Evolutionary conservation across 1,284 basidiomycete species (phyloP).

Genomic region (Heterobasidion parviporum): DNA sequence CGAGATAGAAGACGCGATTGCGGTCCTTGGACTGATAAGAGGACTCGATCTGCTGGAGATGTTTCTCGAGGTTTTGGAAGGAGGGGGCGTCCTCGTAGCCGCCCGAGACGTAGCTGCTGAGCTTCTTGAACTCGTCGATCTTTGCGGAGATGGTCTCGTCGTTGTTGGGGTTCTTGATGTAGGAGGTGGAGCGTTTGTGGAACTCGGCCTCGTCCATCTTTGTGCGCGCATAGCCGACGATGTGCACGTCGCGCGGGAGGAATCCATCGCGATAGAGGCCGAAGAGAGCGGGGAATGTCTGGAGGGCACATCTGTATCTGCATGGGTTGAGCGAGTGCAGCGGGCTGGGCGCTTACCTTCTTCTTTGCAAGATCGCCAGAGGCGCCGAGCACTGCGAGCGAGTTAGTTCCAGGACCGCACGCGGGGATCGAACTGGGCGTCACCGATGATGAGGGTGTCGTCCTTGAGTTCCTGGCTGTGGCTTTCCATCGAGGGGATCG

Average conservation of each 20-base stretch:
- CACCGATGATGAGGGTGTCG: conserved; percentile 84
- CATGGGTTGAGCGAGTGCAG: neutral
- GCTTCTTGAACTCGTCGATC: conserved; percentile 75
- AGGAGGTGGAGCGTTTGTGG: conserved; percentile 73
- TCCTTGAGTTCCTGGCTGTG: conserved; percentile 67
- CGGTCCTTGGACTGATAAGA: conserved; percentile 52
- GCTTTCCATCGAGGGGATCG: conserved; percentile 83
- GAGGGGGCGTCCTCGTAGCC: conserved; percentile 79
- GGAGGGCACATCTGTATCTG: neutral
- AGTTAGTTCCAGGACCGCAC: conserved; percentile 12
- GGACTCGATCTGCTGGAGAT: conserved; percentile 73
- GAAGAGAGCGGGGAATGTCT: conserved; percentile 94
- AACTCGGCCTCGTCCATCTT: conserved; percentile 89
- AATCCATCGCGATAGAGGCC: conserved; percentile 75
- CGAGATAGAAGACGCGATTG: conserved; percentile 89
- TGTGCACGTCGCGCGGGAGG: conserved; percentile 78
- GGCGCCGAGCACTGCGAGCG: conserved; percentile 78
- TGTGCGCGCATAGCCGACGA: conserved; percentile 92
- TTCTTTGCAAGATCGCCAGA: conserved; percentile 99
- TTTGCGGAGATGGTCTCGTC: conserved; percentile 47
- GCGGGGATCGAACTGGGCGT: conserved; percentile 16
- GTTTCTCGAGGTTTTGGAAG: conserved; percentile 70
- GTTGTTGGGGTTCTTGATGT: conserved; percentile 75
- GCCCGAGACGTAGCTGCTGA: conserved; percentile 79
- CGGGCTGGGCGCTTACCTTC: conserved; percentile 57